Conservation (phyloP, 805 yeast species). For the Zygosaccharomyces kombuchaensis region DNA sequence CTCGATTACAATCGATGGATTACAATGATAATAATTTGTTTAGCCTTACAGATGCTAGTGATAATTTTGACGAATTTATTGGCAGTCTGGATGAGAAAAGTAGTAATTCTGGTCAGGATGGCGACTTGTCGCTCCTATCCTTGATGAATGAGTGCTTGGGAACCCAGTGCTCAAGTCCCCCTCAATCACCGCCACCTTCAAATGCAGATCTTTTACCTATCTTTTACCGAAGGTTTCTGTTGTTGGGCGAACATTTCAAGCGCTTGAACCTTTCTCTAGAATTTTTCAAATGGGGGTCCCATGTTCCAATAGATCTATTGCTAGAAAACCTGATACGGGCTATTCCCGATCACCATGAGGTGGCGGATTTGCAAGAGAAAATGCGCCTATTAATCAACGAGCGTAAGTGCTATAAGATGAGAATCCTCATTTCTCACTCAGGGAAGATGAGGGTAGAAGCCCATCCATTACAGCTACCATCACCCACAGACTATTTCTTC, state of each 20-base stretch:
- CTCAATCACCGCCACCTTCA: slow-evolving; percentile 3
- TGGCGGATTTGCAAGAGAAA: slow-evolving; percentile 9
- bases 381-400: slow-evolving; percentile 26
- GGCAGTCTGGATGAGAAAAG: slow-evolving; percentile 14
- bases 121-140: slow-evolving; percentile 9
- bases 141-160: slow-evolving; percentile 7
- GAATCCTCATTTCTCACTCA: slow-evolving; percentile 40
- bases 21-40: slow-evolving; percentile 8
- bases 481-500: slow-evolving; percentile 2
- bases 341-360: slow-evolving; percentile 10
- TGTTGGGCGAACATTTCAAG: slow-evolving; percentile 59
- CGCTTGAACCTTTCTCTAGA: slow-evolving; percentile 51
- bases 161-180: slow-evolving; percentile 19
- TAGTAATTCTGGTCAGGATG: slow-evolving; percentile 9
- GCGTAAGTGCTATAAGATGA: slow-evolving; percentile 42
- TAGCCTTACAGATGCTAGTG: slow-evolving; percentile 11
- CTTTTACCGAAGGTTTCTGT: slow-evolving; percentile 45
- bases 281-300: slow-evolving; percentile 50
- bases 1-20: slow-evolving; percentile 9
- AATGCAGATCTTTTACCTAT: slow-evolving; percentile 12
- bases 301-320: slow-evolving; percentile 42
- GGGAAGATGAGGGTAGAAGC: slow-evolving; percentile 40
- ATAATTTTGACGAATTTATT: slow-evolving; percentile 20
- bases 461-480: slow-evolving; percentile 29
- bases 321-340: slow-evolving; percentile 40